Base-by-base conservation (phyloP, 805 yeast species). In the Lipomyces anomalus region DNA sequence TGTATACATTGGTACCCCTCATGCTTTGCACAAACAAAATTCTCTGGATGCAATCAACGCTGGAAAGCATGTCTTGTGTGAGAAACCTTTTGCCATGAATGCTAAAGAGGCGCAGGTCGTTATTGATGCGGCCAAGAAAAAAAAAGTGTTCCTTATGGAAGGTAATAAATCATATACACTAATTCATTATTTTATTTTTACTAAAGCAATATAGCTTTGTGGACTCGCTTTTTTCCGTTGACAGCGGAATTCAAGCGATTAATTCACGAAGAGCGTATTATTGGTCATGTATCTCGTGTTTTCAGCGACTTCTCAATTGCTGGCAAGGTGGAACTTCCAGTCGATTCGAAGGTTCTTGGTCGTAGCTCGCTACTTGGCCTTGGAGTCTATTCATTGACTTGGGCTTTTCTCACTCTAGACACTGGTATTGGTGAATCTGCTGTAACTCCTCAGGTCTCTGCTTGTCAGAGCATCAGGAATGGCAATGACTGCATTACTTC, bases 281-380 rank as follows among this genome's bases (percentile, higher is more conserved):
- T 47, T 22, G 82, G 83, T 4, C 71, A 71, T 17, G 61, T 75
- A n/a, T 60, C 61, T 52, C 62, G 77, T 38, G 60, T 76, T 32
- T 24, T 22, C n/a, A 18, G 20, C 7, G 48, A 46, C 13, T 18
- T 38, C 16, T 22, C 43, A 13, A n/a, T n/a, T n/a, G n/a, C n/a
- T n/a, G n/a, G n/a, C n/a, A n/a, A n/a, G 4, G 64, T 59, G 46
- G 62, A 65, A 50, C 61, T 64, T 17, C 66, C 64, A 39, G 47
- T 66, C 37, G 80, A 40, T 56, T 73, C 44, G 61, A 73, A 44
- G 69, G 71, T 55, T 70, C 68, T 75, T 40, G 82, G 77, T 2
- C 82, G 76, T 11, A 81, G 83, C 22, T 73, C 79, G 1, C 58
- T 76, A 32, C 66, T 76, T 50, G 82, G 78, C 57, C 64, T 76